Percentiles rank a stretch among this genome's conserved stretches.
These are phyloP conservation scores for Ascochyta viciae-villosae DNA, from an alignment of 2,329 filamentous ascomycete genomes.

Conservation along the genomic window DNA sequence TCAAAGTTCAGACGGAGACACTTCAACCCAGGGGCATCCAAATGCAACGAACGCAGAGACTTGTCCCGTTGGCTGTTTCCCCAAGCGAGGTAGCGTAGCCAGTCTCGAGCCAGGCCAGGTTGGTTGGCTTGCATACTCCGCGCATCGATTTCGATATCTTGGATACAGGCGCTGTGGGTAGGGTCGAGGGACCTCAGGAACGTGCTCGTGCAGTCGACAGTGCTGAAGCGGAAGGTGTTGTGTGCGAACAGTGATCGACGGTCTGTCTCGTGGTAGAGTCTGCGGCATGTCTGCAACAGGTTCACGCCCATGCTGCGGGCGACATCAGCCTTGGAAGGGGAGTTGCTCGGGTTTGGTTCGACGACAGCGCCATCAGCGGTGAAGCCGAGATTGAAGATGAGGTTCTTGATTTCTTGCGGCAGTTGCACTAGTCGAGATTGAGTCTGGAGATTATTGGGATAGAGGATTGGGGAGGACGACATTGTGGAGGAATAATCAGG, in stretches of 20 bases:
- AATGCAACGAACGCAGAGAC: constrained; percentile 30
- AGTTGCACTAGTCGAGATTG: constrained; percentile 43
- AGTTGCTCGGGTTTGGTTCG: constrained; percentile 25
- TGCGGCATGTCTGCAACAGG: constrained; percentile 48
- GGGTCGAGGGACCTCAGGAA: constrained; percentile 40
- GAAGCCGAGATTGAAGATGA: constrained; percentile 42
- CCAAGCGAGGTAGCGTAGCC: constrained; percentile 46
- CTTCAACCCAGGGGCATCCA: constrained; percentile 40
- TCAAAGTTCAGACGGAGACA: constrained; percentile 46
- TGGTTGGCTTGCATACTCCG: constrained; percentile 36
- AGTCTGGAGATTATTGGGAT: constrained; percentile 33
- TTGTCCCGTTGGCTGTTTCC: constrained; percentile 26
- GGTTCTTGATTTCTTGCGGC: constrained; percentile 46
- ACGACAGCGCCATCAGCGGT: constrained; percentile 31
- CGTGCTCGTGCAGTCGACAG: constrained; percentile 32
- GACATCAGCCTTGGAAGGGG: not conserved
- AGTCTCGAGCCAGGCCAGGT: constrained; percentile 39
- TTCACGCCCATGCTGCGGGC: constrained; percentile 26
- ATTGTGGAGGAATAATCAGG: constrained; percentile 1
- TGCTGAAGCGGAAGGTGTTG: constrained; percentile 50
- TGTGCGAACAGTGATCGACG: constrained; percentile 38
- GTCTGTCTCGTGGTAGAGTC: constrained; percentile 44
- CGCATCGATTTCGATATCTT: constrained; percentile 49
- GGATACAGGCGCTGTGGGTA: constrained; percentile 30
- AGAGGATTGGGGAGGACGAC: constrained; percentile 19